Percentiles rank a stretch among this genome's conserved stretches.
These are phyloP conservation scores for Triangularia verruculosa DNA, from an alignment of 2,329 filamentous ascomycete species.

Conservation along the genomic window DNA sequence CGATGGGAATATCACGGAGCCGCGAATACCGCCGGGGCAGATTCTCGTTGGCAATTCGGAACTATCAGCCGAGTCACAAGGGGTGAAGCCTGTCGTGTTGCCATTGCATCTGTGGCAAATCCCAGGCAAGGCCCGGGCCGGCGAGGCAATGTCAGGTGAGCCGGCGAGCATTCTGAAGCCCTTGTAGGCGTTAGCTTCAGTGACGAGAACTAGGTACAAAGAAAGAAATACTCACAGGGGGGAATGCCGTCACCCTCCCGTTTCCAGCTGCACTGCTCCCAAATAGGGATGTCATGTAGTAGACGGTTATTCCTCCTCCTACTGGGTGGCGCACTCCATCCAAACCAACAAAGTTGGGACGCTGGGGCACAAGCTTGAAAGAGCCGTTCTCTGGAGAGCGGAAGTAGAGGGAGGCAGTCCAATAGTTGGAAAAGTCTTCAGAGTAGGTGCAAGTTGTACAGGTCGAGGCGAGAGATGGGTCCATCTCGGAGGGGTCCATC, in stretches of 20 bases:
- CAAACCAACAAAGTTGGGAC: slow-evolving; percentile 13
- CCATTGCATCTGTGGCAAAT: slow-evolving; percentile 42
- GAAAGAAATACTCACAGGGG: neutral
- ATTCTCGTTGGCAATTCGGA: slow-evolving; percentile 38
- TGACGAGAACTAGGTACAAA: neutral
- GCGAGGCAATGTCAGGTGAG: slow-evolving; percentile 28
- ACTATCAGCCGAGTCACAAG: slow-evolving; percentile 32
- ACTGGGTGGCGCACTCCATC: slow-evolving; percentile 10
- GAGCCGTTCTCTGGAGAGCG: slow-evolving; percentile 21
- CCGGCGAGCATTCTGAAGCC: slow-evolving; percentile 44
- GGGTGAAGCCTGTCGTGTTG: slow-evolving; percentile 37
- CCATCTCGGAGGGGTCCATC: slow-evolving; percentile 1
- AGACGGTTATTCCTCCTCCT: slow-evolving; percentile 25
- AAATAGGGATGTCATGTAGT: slow-evolving; percentile 19
- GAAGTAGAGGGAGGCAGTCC: slow-evolving; percentile 26
- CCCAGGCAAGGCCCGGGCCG: slow-evolving; percentile 34
- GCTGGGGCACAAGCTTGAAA: slow-evolving; percentile 18
- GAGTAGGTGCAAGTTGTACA: slow-evolving; percentile 25
- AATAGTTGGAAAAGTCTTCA: slow-evolving; percentile 26
- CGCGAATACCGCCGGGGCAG: slow-evolving; percentile 41
- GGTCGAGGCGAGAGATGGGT: slow-evolving; percentile 6
- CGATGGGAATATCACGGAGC: slow-evolving; percentile 39
- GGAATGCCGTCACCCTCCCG: slow-evolving; percentile 9
- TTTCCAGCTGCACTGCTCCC: slow-evolving; percentile 30
- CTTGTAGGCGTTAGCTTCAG: slow-evolving; percentile 18